Evolutionary conservation across 371 early-diverging fungal genomes (phyloP).

Genomic region (Encephalitozoon intestinalis): DNA sequence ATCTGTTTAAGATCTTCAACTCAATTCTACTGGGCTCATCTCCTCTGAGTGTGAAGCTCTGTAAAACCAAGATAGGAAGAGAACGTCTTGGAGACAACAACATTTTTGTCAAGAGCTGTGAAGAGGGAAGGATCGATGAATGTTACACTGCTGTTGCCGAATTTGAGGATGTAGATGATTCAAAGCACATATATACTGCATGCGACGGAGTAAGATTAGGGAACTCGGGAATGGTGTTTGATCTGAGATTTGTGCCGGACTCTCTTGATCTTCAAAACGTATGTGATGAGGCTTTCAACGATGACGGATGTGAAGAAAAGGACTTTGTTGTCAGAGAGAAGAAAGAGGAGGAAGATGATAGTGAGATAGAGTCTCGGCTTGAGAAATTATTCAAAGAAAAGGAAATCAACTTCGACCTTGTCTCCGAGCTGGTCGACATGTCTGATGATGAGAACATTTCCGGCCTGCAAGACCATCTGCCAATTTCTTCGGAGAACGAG

Average conservation of each 20-base stretch:
- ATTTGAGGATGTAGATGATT: conserved; percentile 5
- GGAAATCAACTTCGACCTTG: conserved; percentile 29
- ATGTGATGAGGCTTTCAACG: neutral
- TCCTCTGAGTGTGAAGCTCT: conserved; percentile 13
- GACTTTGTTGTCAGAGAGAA: neutral
- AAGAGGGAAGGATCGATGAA: neutral
- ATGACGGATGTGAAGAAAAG: neutral
- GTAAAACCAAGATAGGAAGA: conserved; percentile 11
- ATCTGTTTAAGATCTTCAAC: neutral
- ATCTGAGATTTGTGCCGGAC: conserved; percentile 34
- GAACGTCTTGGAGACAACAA: neutral
- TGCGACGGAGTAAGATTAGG: conserved; percentile 25
- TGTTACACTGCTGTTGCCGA: conserved; percentile 13
- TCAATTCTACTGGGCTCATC: neutral
- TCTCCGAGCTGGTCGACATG: neutral
- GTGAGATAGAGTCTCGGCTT: neutral
- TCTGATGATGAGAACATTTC: neutral
- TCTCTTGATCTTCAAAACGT: neutral
- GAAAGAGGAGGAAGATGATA: neutral
- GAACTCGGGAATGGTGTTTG: conserved; percentile 14
- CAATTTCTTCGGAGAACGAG: neutral
- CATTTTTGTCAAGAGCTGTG: neutral
- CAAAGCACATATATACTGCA: conserved; percentile 10
- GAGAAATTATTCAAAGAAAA: neutral
- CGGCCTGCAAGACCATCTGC: neutral